Evolutionary conservation across 1,139 yeast genomes (phyloP), one percentile per base, ranked within the genome.

Genomic region (Lizanozyma gosingica): DNA sequence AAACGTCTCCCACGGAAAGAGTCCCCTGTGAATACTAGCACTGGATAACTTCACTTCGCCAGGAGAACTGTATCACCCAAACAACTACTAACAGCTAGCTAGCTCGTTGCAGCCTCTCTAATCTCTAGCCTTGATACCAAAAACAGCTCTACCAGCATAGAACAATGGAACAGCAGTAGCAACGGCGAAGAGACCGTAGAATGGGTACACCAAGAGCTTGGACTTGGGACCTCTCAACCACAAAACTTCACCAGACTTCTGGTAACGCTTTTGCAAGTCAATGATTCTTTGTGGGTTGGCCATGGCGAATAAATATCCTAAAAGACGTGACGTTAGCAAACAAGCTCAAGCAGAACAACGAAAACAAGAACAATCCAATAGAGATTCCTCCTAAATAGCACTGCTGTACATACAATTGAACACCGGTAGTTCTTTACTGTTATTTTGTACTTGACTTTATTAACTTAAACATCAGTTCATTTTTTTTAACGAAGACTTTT

Each of bases 181-280:
- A 47, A 83, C 73, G 48, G 90, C 72, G 71, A 88, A 84, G 52
- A 85, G 71, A 51, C 88, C 94, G 73, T 80, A 85, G 78, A 83
- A 90, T 62, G 97, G 97, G 69, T 83, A 85, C 54, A 88, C 76
- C 62, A 83, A 68, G 58, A 76, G 68, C 70, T 85, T 86, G 52
- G 96, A 80, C 68, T 90, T 80, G 50, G 70, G 62, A 38, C 74
- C 74, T 74, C 82, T 80, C 73, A 79, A 69, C 87, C 86, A 83
- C 62, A 83, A 73, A 57, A 81, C 83, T 67, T 81, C 78, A 59
- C 73, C 66, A 49, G 90, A 74, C 53, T 67, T 59, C 69, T 83
- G 94, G 74, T 80, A 83, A 53, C 76, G 67, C 67, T 75, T 82
- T 73, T 83, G 94, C 63, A 81, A 69, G 60, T 80, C 76, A 54